Base-by-base conservation (phyloP, 495 filamentous ascomycete species). In the Neurospora hispaniola region DNA sequence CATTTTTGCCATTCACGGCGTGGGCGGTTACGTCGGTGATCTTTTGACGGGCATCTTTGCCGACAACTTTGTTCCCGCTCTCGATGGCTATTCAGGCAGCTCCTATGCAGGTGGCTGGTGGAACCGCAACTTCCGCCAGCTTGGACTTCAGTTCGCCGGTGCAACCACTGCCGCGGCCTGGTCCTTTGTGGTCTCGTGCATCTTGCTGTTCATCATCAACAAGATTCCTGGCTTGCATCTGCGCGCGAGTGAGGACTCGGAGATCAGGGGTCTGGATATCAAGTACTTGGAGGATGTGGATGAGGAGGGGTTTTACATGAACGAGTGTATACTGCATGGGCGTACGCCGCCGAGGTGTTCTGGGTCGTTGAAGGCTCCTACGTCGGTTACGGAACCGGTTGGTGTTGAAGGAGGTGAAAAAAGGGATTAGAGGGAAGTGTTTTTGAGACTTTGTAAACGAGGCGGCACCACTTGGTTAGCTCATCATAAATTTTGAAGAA, bases 21-120 rank as follows among this genome's bases (percentile, higher is more conserved):
- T 96, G 69, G 93, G 92, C 48, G 93, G 93, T 71, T 80, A 93
- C 38, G 88, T 93, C 44, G 93, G 92, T 23, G 93, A 93, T 78
- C 81, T 94, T 31, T 81, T 91, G 42, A 94, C 92, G 9, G 93
- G 90, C 48, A 81, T 96, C 76, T 96, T 96, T 75, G 93, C 92
- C 71, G 90, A 91, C 40, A 27, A 71, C 59, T 71, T 72, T 5
- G 72, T 79, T 69, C 91, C 91, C 12, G 87, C 89, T 75, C 89
- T 94, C 20, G 92, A 96, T 73, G 92, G 92, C 74, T 81, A 78
- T 71, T 88, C 86, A 46, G 75, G 73, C n/a, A 90, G 91, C 72
- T 76, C 76, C 12, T 91, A 91, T 73, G 92, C 91, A 72, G 74
- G 74, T 5, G 72, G 74, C 40, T 74, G 74, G 72, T 75, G 62